Percentiles rank a stretch among this genome's conserved stretches.
Conservation (phyloP, 805 yeast species). For the Blastobotrys americana region DNA sequence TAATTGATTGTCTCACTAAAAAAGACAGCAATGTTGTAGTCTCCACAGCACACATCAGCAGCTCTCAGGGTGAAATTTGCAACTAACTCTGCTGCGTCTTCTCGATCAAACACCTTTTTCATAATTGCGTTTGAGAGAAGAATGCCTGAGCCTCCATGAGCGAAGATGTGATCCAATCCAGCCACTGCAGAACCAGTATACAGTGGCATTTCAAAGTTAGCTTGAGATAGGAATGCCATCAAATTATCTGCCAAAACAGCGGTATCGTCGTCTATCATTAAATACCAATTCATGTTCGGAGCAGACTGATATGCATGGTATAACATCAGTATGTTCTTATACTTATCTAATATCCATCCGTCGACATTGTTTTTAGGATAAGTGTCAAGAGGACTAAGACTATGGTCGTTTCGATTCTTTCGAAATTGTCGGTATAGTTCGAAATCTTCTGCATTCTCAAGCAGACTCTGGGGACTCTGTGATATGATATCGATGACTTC, state of each 20-base stretch:
- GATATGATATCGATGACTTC: constrained; percentile 92
- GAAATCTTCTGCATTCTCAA: constrained; percentile 6
- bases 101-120: constrained; percentile 20
- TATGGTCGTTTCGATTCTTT: constrained; percentile 5
- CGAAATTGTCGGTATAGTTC: constrained; percentile 6
- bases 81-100: constrained; percentile 10
- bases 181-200: constrained; percentile 29
- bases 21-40: constrained; percentile 25
- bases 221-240: constrained; percentile 12
- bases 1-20: constrained; percentile 17
- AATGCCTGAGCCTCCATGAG: constrained; percentile 34
- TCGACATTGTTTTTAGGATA: constrained; percentile 3
- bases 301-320: constrained; percentile 27
- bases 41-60: constrained; percentile 32
- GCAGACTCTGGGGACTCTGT: constrained; percentile 16
- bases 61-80: constrained; percentile 10
- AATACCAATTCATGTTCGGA: constrained; percentile 29
- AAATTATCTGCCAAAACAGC: constrained; percentile 25
- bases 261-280: constrained; percentile 32
- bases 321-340: constrained; percentile 31
- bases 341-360: constrained; percentile 31
- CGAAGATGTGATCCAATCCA: constrained; percentile 23
- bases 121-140: constrained; percentile 28
- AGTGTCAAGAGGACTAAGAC: neutral
- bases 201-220: constrained; percentile 21